Base-by-base conservation (phyloP, 768 basidiomycete genomes). In the Kwoniella bestiolae region DNA sequence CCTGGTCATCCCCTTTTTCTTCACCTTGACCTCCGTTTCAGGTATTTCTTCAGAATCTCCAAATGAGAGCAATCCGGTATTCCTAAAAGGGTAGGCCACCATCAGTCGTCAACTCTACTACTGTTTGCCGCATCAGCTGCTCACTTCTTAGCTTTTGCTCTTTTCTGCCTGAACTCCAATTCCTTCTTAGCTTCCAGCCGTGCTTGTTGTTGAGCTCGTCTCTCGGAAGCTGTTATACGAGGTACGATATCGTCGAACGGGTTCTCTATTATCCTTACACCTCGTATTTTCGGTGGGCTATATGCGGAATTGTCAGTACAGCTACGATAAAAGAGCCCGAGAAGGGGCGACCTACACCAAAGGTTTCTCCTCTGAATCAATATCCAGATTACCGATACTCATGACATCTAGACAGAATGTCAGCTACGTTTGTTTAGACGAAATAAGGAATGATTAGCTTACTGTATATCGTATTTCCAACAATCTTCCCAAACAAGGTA, bases 191-290 rank as follows among this genome's bases (percentile, higher is more conserved):
- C 74, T 32, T 78, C 74, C 21, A 77, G 1, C 51, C 74, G 63
- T 12, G 94, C 95, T 59, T 86, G 85, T 67, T 89, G 89, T 78
- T 99, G 96, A 0, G 85, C 89, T 44, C 89, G 86, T 67, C 90
- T 89, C 82, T 98, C 96, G 2, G 88, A 92, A 1, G 94, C 93
- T 1, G 96, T 99, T 66, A 98, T 99, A 26, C 96, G 89, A 4
- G 95, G 95, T 38, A 94, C 86, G 69, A 98, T 96, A 76, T 98
- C 94, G 59, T 89, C 87, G 79, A 96, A 97, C 0, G 96, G 95
- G 76, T 98, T 95, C 58, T 96, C 93, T 31, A 92, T 77, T 57
- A 99, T 90, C 9, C 88, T 87, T 29, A 95, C 85, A 1, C 86
- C 86, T 72, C 88, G 90, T 79, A 99, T 95, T 78, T 90, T 94